Evolutionary conservation across 768 basidiomycete species (phyloP), one percentile per base, ranked within the genome.

Genomic region (Solioccasus polychromus): DNA sequence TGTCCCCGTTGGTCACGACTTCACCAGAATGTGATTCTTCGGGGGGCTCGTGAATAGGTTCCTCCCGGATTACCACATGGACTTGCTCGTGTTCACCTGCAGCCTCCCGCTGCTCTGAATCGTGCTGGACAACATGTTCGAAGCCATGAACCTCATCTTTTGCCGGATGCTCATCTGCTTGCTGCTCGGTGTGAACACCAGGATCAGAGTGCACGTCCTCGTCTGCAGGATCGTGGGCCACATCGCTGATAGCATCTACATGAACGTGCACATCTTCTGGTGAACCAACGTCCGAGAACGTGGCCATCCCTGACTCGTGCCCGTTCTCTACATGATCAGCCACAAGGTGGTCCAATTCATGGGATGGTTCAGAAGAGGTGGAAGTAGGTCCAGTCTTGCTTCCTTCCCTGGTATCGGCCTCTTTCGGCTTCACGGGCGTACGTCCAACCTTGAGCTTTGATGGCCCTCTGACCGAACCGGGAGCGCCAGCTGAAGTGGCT

Each of bases 401-500:
- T 28, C 29, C 54, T 26, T 55, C 59, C 49, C 56, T 60, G 34
- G 47, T 44, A 37, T 55, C 51, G 8, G 41, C 44, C 28, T 47
- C 63, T 35, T 57, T 60, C 8, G 56, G 57, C 20, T 60, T 66
- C 28, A 58, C 39, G 40, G 63, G 55, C 50, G 36, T 55, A 22
- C 36, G 63, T 38, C 32, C 63, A 54, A 42, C 64, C 31, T 52
- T 64, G 31, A 57, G 32, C 53, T 58, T 66, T 8, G 67, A 54
- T 5, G 53, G 48, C 7, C 59, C 68, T 35, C 68, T 65, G 25
- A 55, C 42, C 7, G 62, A 42, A 9, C 15, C 20, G 32, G 66
- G 60, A 42, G 61, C 50, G 42, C 67, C 69, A 25, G 53, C 18
- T 43, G 63, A 44, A 36, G 62, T 50, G 18, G 68, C 54, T 36